A percentile compares a stretch with the other conserved stretches of the same genome.
Evolutionary conservation across 1,284 basidiomycete species (phyloP).

Genomic region (Pascua guehoae): DNA sequence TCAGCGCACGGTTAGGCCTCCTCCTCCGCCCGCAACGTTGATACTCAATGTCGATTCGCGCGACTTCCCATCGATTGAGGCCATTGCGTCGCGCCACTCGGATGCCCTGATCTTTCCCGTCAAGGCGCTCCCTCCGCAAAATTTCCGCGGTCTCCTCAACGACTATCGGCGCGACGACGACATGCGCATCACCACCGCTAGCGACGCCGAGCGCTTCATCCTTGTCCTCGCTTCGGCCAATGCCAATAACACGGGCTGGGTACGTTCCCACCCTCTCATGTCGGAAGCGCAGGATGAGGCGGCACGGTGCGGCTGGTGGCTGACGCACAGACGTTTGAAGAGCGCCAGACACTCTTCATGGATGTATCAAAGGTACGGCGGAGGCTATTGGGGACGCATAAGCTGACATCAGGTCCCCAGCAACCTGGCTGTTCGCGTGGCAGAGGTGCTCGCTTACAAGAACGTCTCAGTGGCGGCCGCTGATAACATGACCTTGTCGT

Average conservation of each 20-base stretch:
- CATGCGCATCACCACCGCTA: not conserved
- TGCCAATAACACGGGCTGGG: constrained; percentile 10
- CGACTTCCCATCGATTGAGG: not conserved
- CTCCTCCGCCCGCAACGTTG: not conserved
- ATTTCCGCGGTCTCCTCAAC: not conserved
- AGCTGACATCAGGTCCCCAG: constrained; percentile 24
- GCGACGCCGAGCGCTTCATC: constrained; percentile 7
- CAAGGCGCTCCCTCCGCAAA: not conserved
- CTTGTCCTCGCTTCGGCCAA: constrained; percentile 2
- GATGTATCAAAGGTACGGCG: constrained; percentile 7
- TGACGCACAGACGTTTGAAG: constrained; percentile 10
- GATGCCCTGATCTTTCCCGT: constrained; percentile 10
- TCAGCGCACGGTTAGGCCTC: not conserved
- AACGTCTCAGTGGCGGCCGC: constrained; percentile 52
- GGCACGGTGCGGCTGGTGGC: not conserved
- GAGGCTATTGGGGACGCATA: not conserved
- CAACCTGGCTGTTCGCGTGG: constrained; percentile 56
- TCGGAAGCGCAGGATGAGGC: too few relatives aligned
- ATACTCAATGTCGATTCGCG: not conserved
- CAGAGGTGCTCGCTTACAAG: constrained; percentile 56
- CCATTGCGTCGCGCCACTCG: not conserved
- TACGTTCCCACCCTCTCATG: not conserved
- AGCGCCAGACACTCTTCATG: constrained; percentile 7
- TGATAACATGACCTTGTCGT: constrained; percentile 53
- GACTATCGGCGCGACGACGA: not conserved